Percentiles rank a stretch among this genome's conserved stretches.
phyloP scores from a whole-genome alignment of 345 rosid species.

The Populus ilicifolia region DNA sequence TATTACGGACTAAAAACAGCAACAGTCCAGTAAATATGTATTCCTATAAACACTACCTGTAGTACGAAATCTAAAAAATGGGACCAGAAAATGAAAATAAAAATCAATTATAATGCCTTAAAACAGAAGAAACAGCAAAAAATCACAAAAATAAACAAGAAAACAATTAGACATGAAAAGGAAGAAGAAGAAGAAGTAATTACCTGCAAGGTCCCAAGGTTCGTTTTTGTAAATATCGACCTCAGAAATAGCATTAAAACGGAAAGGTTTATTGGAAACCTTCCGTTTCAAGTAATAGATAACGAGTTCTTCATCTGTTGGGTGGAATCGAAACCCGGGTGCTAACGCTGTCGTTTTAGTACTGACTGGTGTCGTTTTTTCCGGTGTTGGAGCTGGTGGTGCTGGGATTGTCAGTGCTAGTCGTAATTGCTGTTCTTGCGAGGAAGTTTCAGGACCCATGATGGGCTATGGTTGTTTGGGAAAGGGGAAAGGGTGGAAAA shows the following conservation, averaged over 20 bases:
- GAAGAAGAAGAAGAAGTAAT: neutral
- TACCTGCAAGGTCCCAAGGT: conserved; percentile 86
- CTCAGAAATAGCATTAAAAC: conserved; percentile 65
- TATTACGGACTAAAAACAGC: neutral
- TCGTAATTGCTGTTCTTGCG: neutral
- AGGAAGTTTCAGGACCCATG: conserved; percentile 34
- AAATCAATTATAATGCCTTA: neutral
- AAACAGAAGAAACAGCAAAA: neutral
- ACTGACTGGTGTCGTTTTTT: conserved; percentile 1
- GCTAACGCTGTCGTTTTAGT: conserved; percentile 57
- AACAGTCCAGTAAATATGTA: neutral
- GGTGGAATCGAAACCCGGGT: conserved; percentile 93
- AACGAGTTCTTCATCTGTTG: conserved; percentile 86
- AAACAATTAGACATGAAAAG: neutral
- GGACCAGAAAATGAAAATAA: neutral
- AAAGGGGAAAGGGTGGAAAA: neutral
- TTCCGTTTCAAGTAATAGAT: conserved; percentile 82
- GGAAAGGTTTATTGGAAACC: conserved; percentile 61
- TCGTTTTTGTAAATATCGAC: conserved; percentile 89
- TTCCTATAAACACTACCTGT: neutral
- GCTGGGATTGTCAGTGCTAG: neutral
- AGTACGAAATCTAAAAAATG: neutral
- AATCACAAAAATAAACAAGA: neutral
- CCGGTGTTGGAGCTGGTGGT: neutral
- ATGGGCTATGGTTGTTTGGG: neutral